These are phyloP conservation scores for Ustilago shanxiensis DNA, from an alignment of 1,284 basidiomycete genomes.

Conservation along the genomic window DNA sequence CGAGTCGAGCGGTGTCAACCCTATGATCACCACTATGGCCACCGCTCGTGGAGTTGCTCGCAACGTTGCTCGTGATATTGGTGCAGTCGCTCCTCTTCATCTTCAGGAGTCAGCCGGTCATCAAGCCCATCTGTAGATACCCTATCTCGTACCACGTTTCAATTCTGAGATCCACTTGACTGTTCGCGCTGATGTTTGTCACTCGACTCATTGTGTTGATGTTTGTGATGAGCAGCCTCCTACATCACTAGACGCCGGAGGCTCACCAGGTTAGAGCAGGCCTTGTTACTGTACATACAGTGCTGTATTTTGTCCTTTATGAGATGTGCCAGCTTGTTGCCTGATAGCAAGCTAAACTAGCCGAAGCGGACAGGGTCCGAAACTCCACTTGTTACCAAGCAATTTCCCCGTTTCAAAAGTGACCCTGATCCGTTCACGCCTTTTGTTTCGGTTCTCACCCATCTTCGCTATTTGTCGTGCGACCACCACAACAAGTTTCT, in stretches of 20 bases:
- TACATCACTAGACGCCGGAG: no score
- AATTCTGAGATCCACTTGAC: background rate
- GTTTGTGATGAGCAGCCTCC: no score
- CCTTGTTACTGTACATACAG: no score
- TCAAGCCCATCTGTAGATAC: slow-evolving; percentile 34
- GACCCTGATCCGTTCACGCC: background rate
- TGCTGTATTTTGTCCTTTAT: no score
- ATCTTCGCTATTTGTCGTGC: background rate
- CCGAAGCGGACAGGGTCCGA: background rate
- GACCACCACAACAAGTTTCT: background rate
- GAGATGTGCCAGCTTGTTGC: no score
- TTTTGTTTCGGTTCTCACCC: background rate
- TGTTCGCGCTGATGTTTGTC: no score
- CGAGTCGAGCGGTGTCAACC: slow-evolving; percentile 72
- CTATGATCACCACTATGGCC: slow-evolving; percentile 72
- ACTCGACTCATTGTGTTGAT: no score
- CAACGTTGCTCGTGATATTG: slow-evolving; percentile 67
- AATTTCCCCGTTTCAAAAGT: background rate
- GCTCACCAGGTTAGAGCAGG: no score
- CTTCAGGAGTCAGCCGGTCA: slow-evolving; percentile 22
- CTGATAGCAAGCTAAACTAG: no score
- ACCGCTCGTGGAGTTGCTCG: slow-evolving; percentile 62
- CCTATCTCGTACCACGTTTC: background rate
- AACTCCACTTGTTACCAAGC: background rate
- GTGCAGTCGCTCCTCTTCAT: slow-evolving; percentile 42